Evolutionary conservation across 257 asterid species (phyloP), one percentile per base, ranked within the genome.

Genomic region (Nicotiana sylvestris): DNA sequence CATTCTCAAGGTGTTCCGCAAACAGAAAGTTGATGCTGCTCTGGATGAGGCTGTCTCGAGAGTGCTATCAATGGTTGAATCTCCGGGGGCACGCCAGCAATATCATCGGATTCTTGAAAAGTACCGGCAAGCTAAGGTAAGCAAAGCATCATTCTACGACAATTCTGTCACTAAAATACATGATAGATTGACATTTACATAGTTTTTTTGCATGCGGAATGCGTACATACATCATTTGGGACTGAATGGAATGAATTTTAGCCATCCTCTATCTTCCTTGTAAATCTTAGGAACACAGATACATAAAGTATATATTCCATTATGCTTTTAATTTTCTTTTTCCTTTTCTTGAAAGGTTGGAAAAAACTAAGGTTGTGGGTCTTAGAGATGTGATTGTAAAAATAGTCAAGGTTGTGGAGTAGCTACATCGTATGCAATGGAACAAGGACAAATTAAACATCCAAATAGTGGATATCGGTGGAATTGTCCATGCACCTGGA

Each of bases 21-120:
- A 91, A 91, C 90, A 89, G 87, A 94, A 95, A 83, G 97, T 93
- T 83, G 98, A 96, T 81, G 90, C 88, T 27, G 88, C 97, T 78
- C 83, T 96, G 27, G 94, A 93, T 57, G 98, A 93, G 86, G 98
- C 99, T 56, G 95, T 96, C 84, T 84, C 95, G 2, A 90, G 98
- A 83, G 99, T 96, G 78, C 86, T 96, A 78, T 95, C 98, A 64
- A 93, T 96, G 98, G 98, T 93, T 30, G 97, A 94, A 77, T 91
- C 91, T 74, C 89, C 92, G 2, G 88, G 84, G 82, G 99, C 99
- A 53, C 98, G 98, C 5, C 93, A 87, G 84, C 99, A 96, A 74
- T 96, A 96, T 78, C 96, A 83, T 62, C 98, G 99, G 78, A 81
- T 93, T 64, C 97, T 96, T 86, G 85, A 89, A 84, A 94, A 86